Base-by-base conservation (phyloP, 2,329 filamentous ascomycete species). In the Aspergillus sclerotialis region DNA sequence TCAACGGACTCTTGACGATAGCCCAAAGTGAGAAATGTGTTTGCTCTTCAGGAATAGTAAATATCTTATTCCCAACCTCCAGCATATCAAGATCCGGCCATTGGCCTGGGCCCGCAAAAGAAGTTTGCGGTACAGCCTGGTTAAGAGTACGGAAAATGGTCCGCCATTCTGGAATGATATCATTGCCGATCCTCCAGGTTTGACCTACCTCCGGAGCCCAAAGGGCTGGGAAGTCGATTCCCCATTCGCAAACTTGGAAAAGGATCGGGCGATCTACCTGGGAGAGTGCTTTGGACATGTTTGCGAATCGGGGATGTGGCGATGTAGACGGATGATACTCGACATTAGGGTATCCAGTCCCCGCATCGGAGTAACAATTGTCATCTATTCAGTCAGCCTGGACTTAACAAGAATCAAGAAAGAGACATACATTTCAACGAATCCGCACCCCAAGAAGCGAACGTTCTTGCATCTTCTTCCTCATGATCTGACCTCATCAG, bases 61-160 rank as follows among this genome's bases (percentile, higher is more conserved):
- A 55, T 0, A 65, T 60, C 2, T 58, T 53, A 12, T 73, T 68
- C 0, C 72, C 71, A 19, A 75, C 57, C 9, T 67, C 67, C 17
- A 74, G 49, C 71, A 75, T 75, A 39, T 74, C 70, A 50, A 73
- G 58, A 37, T 73, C 70, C 0, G 70, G 63, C 47, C 69, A 75
- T 8, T 69, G 64, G 0, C 71, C 71, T 0, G 63, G 58, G 0
- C 52, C 56, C 1, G 68, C 70, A 27, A 67, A 61, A 24, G 55
- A 57, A 5, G 61, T 61, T 35, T 69, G 67, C 1, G 70, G 69
- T 0, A 69, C 67, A 2, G 64, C 68, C 37, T 75, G 67, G 41
- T 75, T 75, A 9, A 67, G 58, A 10, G 72, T 73, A 1, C 71
- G 62, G 60, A 65, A 73, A 28, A 75, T 67, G 23, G 61, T 65